Conservation (phyloP, 2,329 filamentous ascomycete species). For the Fusarium pseudograminearum region DNA sequence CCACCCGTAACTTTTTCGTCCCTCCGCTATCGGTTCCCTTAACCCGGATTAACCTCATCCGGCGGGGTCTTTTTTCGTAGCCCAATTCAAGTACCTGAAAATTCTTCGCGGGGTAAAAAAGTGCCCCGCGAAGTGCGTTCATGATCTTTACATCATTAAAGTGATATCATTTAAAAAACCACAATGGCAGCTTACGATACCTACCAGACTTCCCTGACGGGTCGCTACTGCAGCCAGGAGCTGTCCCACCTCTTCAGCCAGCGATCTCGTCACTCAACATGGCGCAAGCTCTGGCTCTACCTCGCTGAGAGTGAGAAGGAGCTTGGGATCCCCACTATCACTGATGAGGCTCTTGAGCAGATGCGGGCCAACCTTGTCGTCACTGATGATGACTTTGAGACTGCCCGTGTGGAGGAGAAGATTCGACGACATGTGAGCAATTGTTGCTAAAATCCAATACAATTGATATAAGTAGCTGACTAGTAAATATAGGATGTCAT, state of each 20-base stretch:
- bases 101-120: constrained; percentile 11
- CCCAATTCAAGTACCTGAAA: not conserved
- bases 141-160: constrained; percentile 10
- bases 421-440: constrained; percentile 23
- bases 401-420: constrained; percentile 37
- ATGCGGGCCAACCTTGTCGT: constrained; percentile 27
- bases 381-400: constrained; percentile 33
- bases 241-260: constrained; percentile 28
- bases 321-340: constrained; percentile 34
- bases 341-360: constrained; percentile 36
- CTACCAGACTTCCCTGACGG: constrained; percentile 22
- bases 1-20: constrained; percentile 1
- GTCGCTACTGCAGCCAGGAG: constrained; percentile 27
- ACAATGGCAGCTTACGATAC: constrained; percentile 22
- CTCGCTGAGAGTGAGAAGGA: constrained; percentile 38
- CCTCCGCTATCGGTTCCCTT: constrained; percentile 2
- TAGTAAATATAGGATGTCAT: constrained; percentile 19
- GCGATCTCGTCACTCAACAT: constrained; percentile 31
- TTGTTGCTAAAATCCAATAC: not conserved
- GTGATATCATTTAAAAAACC: not conserved
- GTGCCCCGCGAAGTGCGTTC: constrained; percentile 1
- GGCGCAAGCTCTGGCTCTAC: constrained; percentile 36
- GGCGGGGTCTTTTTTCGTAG: not conserved
- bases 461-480: constrained; percentile 1
- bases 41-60: constrained; percentile 5